phyloP scores from a whole-genome alignment of 768 basidiomycete species.

The Paxillus rubicundulus region DNA sequence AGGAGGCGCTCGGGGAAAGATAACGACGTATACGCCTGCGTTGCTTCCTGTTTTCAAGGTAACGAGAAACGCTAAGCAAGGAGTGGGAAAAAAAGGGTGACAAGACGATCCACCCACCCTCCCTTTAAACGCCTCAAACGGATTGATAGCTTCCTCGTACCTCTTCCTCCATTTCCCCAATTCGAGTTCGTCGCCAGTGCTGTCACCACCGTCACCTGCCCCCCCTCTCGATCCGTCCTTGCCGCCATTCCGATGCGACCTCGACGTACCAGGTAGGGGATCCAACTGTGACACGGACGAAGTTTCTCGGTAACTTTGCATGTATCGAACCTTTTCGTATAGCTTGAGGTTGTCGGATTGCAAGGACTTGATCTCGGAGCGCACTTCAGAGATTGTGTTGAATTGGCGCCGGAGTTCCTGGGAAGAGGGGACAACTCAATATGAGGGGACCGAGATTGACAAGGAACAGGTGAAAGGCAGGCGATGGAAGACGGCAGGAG shows the following conservation, averaged over 20 bases:
- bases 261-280: slow-evolving; percentile 51
- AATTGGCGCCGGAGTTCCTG: slow-evolving; percentile 95
- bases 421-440: background rate
- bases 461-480: background rate
- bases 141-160: slow-evolving; percentile 98
- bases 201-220: slow-evolving; percentile 29
- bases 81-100: background rate
- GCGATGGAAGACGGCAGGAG: background rate
- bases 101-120: slow-evolving; percentile 46
- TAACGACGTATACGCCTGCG: slow-evolving; percentile 86
- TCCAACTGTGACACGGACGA: slow-evolving; percentile 62
- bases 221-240: background rate
- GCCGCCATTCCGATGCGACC: slow-evolving; percentile 2
- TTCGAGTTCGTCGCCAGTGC: slow-evolving; percentile 51
- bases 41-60: slow-evolving; percentile 68
- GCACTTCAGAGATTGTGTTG: slow-evolving; percentile 91
- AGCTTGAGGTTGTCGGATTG: slow-evolving; percentile 96
- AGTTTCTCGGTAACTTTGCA: slow-evolving; percentile 93
- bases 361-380: slow-evolving; percentile 85
- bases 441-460: background rate
- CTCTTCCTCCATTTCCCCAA: slow-evolving; percentile 86
- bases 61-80: background rate
- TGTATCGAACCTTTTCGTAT: slow-evolving; percentile 98
- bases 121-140: slow-evolving; percentile 96
- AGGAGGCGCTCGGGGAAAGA: slow-evolving; percentile 91